These are phyloP conservation scores for Lipomyces yamanashiensis DNA, from an alignment of 805 yeast genomes.

Conservation along the genomic window DNA sequence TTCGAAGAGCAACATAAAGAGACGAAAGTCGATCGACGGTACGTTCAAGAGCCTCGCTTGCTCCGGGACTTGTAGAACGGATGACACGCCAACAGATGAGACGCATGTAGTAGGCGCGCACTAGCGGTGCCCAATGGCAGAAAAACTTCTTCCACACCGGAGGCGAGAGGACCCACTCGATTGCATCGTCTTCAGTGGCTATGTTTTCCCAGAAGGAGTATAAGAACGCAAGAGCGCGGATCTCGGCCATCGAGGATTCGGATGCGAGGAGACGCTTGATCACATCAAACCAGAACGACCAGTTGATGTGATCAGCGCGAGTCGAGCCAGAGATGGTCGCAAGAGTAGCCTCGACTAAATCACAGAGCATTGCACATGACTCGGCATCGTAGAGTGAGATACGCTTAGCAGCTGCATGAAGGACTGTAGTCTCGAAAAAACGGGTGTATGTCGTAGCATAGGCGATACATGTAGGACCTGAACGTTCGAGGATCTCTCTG, in stretches of 20 bases:
- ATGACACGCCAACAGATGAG: conserved; percentile 69
- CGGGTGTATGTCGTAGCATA: conserved; percentile 43
- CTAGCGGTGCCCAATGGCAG: conserved; percentile 80
- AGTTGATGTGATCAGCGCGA: conserved; percentile 53
- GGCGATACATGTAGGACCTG: conserved; percentile 39
- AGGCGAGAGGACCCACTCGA: conserved; percentile 59
- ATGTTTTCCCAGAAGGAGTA: conserved; percentile 77
- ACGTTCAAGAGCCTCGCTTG: conserved; percentile 15
- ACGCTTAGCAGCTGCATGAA: conserved; percentile 45
- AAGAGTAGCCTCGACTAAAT: conserved; percentile 49
- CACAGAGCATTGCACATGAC: conserved; percentile 48
- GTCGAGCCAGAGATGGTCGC: conserved; percentile 42
- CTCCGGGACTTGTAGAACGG: conserved; percentile 25
- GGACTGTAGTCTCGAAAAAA: conserved; percentile 46
- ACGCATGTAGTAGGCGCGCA: conserved; percentile 69
- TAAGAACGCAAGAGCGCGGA: conserved; percentile 66
- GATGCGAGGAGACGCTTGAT: conserved; percentile 62
- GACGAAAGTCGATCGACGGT: conserved; percentile 14
- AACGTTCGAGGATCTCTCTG: conserved; percentile 47
- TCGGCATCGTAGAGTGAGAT: conserved; percentile 46
- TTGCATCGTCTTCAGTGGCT: conserved; percentile 47
- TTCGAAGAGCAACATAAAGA: conserved; percentile 10
- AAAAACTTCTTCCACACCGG: conserved; percentile 61
- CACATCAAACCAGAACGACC: conserved; percentile 79
- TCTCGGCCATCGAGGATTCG: conserved; percentile 63